Evolutionary conservation across 1,284 basidiomycete species (phyloP).

Genomic region (Sporisorium graminicola): DNA sequence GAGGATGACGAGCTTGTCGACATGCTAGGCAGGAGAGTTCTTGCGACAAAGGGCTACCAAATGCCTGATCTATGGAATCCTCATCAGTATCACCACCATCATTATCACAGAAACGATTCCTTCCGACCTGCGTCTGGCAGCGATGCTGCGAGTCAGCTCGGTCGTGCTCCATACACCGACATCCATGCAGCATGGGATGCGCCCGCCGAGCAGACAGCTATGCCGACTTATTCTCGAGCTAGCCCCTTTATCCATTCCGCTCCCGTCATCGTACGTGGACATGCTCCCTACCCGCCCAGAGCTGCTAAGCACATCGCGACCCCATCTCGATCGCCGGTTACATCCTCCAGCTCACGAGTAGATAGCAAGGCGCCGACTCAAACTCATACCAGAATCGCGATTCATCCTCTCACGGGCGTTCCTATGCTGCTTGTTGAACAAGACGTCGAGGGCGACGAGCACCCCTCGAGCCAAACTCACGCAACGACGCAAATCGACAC

Average conservation of each 20-base stretch:
- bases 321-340: not conserved
- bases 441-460: not conserved
- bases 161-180: conserved; percentile 2
- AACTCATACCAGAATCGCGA: conserved; percentile 15
- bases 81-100: conserved; percentile 12
- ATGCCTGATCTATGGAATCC: conserved; percentile 34
- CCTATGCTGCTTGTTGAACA: conserved; percentile 27
- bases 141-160: not conserved
- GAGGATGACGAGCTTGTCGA: conserved; percentile 55
- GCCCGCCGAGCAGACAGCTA: not conserved
- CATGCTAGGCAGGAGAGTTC: conserved; percentile 50
- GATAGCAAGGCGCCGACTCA: not conserved
- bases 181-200: conserved; percentile 16
- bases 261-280: conserved; percentile 18
- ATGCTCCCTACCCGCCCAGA: conserved; percentile 9
- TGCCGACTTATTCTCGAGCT: not conserved
- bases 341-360: not conserved
- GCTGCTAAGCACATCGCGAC: conserved; percentile 1
- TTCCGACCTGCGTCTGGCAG: not conserved
- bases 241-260: conserved; percentile 36
- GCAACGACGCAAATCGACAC: not conserved
- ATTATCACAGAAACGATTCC: not conserved
- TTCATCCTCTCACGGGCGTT: conserved; percentile 37
- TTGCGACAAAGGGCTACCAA: conserved; percentile 48
- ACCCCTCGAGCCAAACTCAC: not conserved